Evolutionary conservation across 1,139 yeast genomes (phyloP), one percentile per base, ranked within the genome.

Genomic region (Spencermartinsiella ligniputridi): DNA sequence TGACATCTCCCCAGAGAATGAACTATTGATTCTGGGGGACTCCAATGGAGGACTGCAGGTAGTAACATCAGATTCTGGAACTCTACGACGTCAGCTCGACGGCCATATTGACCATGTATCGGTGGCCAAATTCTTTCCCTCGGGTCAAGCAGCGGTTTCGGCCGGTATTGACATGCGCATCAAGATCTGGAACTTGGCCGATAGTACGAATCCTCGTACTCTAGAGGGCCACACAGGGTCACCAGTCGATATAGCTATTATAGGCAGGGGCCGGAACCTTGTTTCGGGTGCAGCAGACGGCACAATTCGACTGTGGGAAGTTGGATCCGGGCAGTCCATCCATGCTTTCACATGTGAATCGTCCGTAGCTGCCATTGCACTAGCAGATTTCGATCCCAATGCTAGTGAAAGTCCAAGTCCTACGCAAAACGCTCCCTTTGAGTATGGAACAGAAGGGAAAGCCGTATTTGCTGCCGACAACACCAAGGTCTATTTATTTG

Each of bases 231-330:
- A 81, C 45, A 68, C 55, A 15, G 56, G 57, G 1, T 62, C 71
- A 2, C 67, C 83, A 15, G 72, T 76, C 1, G 79, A 69, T 47
- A 49, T 76, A 1, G 70, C 62, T 2, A 40, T 63, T 32, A 63
- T 84, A 22, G 88, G 79, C 0, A 62, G 76, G 16, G 94, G 94
- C 1, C 64, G 92, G 29, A 83, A 84, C 54, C 68, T 85, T 49
- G 50, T 82, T 21, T 72, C 67, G 25, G 55, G 57, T 5, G 40
- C 54, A 1, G 22, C 20, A 3, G 84, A 80, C 55, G 84, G 85
- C 0, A 58, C 74, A 0, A 67, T 81, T 1, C 68, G 66, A 37
- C 55, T 85, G 34, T 84, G 88, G 89, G 92, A 85, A 54, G 76
- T 85, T 56, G 82, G 85, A 0, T 58, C 74, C 1, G 86, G 81